Evolutionary conservation across 768 basidiomycete genomes (phyloP), one percentile per base, ranked within the genome.

Genomic region (Cantharellus cinnabarinus): DNA sequence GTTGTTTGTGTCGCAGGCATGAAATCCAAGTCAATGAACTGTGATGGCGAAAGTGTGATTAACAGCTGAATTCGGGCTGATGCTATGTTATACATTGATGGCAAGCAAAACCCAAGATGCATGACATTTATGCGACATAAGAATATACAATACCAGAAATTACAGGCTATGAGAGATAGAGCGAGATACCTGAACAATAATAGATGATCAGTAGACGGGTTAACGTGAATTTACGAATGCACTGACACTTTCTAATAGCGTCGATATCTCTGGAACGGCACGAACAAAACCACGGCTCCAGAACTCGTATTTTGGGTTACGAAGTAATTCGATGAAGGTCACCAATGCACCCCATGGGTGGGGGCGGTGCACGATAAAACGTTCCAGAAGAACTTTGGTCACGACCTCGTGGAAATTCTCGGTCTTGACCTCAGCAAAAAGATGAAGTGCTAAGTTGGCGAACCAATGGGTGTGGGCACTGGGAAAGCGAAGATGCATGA

Each of bases 381-480:
- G 81, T 68, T 98, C 94, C 65, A 98, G 75, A 41, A 99, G 78
- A 42, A 95, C 88, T 62, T 84, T 85, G 57, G 90, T 85, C 73
- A 85, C 77, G 63, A 89, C 78, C 68, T 91, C 87, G 65, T 79
- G 76, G 74, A 86, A 83, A 50, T 77, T 78, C 59, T 85, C 85
- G 61, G 80, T 79, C 66, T 81, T 79, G 62, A 85, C 77, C 67
- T 90, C 85, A 56, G 75, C 66, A 73, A 97, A 98, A 50, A 94
- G 78, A 68, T 90, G 80, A 57, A 98, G 78, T 58, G 97, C 74
- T 63, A 97, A 77, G 51, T 83, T 85, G 68, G 85, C 88, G 77
- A 94, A 98, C 90, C 93, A 99, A 70, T 89, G 85, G 56, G 94
- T 99, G 75, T 99, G 95, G 5, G 93, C 88, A 66, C 93, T 95